A percentile compares a stretch with the other conserved stretches of the same genome.
Evolutionary conservation across 805 yeast genomes (phyloP).

Genomic region (Brettanomyces bruxellensis): DNA sequence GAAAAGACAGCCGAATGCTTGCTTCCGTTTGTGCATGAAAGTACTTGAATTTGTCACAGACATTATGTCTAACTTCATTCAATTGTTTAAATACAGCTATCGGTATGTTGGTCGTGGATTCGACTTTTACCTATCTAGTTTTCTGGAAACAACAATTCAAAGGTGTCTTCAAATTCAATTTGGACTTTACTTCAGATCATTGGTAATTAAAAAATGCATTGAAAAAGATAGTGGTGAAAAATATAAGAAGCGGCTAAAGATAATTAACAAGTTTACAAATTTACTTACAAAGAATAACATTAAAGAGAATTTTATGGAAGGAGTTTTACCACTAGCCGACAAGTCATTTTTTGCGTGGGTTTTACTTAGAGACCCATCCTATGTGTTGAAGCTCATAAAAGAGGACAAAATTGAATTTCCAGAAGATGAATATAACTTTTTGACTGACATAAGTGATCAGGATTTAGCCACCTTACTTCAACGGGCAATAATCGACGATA

Average conservation of each 20-base stretch:
- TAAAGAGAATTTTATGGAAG: constrained; percentile 11
- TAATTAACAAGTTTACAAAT: neutral
- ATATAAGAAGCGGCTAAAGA: neutral
- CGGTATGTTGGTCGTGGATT: constrained; percentile 26
- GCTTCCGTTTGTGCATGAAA: constrained; percentile 31
- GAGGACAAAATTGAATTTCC: neutral
- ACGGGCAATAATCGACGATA: too few relatives aligned
- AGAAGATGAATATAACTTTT: neutral
- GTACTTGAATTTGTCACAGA: constrained; percentile 23
- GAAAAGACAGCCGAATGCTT: constrained; percentile 22
- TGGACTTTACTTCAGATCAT: neutral
- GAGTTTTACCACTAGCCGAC: constrained; percentile 37
- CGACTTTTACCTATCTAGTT: constrained; percentile 30
- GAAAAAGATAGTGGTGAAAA: neutral
- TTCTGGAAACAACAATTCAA: constrained; percentile 29
- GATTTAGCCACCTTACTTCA: neutral
- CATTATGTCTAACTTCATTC: constrained; percentile 28
- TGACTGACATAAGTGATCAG: neutral
- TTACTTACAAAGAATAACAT: constrained; percentile 4
- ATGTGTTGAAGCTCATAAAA: neutral
- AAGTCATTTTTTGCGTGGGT: constrained; percentile 64
- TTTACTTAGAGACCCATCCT: constrained; percentile 40
- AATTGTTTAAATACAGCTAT: constrained; percentile 22
- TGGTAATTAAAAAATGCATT: neutral
- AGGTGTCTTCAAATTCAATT: constrained; percentile 24